These are phyloP conservation scores for Sugiyamaella grinbergsii DNA, from an alignment of 1,139 yeast species.

Conservation along the genomic window DNA sequence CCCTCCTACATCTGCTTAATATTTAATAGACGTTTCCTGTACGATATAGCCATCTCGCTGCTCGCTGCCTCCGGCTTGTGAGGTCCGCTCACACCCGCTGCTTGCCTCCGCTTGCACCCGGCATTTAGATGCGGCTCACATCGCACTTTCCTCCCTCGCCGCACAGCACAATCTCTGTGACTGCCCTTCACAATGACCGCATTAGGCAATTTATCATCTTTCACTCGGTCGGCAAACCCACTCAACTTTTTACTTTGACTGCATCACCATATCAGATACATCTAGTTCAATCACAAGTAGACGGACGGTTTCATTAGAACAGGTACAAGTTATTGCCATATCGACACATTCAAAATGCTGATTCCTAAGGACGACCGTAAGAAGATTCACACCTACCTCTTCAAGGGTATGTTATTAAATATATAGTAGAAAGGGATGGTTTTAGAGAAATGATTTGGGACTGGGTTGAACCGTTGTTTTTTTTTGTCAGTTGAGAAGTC, in stretches of 20 bases:
- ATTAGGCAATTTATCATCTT: constrained; percentile 3
- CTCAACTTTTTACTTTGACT: constrained; percentile 1
- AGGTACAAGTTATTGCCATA: constrained; percentile 17
- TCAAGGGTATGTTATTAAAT: constrained; percentile 82
- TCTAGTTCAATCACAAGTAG: neutral
- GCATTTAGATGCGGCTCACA: no score
- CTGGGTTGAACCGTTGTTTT: neutral
- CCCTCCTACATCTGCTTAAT: neutral
- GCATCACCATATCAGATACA: constrained; percentile 4
- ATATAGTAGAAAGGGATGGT: neutral
- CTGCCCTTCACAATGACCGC: neutral
- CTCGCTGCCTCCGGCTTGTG: constrained; percentile 3
- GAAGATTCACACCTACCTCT: constrained; percentile 98
- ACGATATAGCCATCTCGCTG: neutral
- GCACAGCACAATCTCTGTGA: neutral
- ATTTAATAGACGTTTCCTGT: constrained; percentile 1
- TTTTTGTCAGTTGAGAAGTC: neutral
- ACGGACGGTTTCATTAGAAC: constrained; percentile 16
- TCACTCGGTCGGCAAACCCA: constrained; percentile 1
- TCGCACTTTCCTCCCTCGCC: no score
- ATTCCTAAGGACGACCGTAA: constrained; percentile 99
- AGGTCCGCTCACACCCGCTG: no score
- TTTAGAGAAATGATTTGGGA: neutral
- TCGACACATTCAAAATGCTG: constrained; percentile 66
- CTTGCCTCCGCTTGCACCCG: no score